Evolutionary conservation across 192 early-diverging fungal species (phyloP), one percentile per base, ranked within the genome.

Genomic region (Backusella mclennaniae): DNA sequence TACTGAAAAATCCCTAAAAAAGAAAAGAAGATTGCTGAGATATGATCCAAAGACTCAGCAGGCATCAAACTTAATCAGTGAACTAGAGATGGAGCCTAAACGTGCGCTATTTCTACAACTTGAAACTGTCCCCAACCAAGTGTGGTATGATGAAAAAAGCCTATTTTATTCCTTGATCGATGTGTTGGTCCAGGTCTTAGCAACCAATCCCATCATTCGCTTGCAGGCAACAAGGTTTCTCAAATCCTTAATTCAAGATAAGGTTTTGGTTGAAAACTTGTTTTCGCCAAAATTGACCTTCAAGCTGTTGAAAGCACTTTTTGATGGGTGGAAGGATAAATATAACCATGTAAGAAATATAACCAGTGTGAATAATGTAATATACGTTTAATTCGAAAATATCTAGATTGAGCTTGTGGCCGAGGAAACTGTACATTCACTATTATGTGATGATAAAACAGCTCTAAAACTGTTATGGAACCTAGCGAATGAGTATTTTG

Each of bases 401-500:
- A 14, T 23, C 2, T 63, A 63, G 56, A 63, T 63, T 29, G 23
- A 23, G 11, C 56, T 29, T 26, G 56, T 63, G 56, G 56, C 56
- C 11, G 56, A 63, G n/a, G 56, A 63, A 29, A 63, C 56, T 29
- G 56, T 63, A 1, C 56, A 26, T 63, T 63, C 56, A 63, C 23
- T 63, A 0, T 63, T 63, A 63, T 63, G n/a, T 31, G 56, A 63
- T 26, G 56, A 63, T 63, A 63, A 12, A 63, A 63, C 56, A 63
- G 21, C 56, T 63, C n/a, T 63, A 63, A 63, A 63, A 63, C 21
- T 63, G 56, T 29, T 63, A 12, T 63, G 56, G 56, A 63, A 63
- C 26, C 12, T 63, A 11, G 56, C 56, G 9, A 63, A 63, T 29
- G 56, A 63, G 26, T 63, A 63, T 63, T 29, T 63, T 63, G 23